These are phyloP conservation scores for Epichloe coenophiala DNA, from an alignment of 2,329 filamentous ascomycete species.

Conservation along the genomic window DNA sequence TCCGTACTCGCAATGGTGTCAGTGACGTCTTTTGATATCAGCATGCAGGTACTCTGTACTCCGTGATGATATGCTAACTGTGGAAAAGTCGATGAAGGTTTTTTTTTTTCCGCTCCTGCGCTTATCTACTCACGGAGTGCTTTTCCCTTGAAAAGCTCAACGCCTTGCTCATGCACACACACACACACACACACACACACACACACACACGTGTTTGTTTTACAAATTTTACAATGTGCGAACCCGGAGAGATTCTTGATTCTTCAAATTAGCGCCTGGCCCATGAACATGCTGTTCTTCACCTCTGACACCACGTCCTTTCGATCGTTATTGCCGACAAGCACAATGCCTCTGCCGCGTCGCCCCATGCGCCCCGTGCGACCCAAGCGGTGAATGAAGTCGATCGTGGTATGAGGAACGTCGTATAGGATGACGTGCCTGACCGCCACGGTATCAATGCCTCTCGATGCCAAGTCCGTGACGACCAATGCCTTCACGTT, in stretches of 20 bases:
- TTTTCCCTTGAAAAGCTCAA: background rate
- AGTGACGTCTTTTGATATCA: background rate
- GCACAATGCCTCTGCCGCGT: conserved; percentile 74
- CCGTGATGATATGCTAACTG: no score
- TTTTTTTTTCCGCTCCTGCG: background rate
- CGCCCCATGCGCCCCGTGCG: conserved; percentile 86
- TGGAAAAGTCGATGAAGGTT: no score
- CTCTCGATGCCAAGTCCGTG: conserved; percentile 81
- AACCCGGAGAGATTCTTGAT: background rate
- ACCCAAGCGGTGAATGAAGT: conserved; percentile 93
- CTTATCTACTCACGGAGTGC: background rate
- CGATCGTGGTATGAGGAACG: conserved; percentile 94
- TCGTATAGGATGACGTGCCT: conserved; percentile 89
- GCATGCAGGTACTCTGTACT: no score
- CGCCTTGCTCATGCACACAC: background rate
- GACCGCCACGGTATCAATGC: conserved; percentile 87
- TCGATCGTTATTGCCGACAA: conserved; percentile 80
- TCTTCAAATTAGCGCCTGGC: conserved; percentile 57
- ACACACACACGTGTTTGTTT: background rate
- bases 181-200: conserved; percentile 7
- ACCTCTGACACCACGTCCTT: conserved; percentile 88
- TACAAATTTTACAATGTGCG: conserved; percentile 33
- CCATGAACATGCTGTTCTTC: conserved; percentile 75
- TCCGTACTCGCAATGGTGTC: background rate
- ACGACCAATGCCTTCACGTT: conserved; percentile 89